Percentiles rank a stretch among this genome's conserved stretches.
Conservation (phyloP, 306 rosid genomes). For the Gynostemma pentaphyllum region DNA sequence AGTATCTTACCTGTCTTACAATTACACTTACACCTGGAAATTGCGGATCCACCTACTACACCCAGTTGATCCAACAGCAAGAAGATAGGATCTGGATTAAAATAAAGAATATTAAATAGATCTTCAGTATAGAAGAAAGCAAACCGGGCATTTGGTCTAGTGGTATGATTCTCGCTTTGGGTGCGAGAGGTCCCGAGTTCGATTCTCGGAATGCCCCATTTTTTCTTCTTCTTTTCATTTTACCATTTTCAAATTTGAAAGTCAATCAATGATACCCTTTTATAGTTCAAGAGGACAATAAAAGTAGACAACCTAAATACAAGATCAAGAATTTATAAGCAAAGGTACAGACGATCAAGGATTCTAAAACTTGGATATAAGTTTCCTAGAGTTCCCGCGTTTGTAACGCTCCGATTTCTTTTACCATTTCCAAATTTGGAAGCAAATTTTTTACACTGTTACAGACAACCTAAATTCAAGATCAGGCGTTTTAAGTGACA, state of each 20-base stretch:
- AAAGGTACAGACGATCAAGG: neutral
- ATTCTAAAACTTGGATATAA: no score
- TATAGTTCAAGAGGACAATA: neutral
- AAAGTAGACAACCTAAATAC: neutral
- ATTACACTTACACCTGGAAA: no score
- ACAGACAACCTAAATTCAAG: neutral
- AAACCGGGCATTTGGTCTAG: conserved; percentile 7
- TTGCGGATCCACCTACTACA: no score
- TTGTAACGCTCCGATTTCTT: neutral
- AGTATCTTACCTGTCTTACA: no score
- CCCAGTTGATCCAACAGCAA: neutral
- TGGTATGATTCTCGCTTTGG: conserved; percentile 4
- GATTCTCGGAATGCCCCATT: conserved; percentile 19
- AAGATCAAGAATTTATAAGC: neutral
- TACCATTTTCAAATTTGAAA: neutral
- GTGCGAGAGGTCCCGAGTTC: conserved; percentile 4
- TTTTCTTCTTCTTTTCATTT: neutral
- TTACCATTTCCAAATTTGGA: neutral
- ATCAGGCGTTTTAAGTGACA: neutral
- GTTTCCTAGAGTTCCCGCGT: no score
- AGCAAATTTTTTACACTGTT: neutral
- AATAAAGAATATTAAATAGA: neutral
- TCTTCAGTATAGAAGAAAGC: no score
- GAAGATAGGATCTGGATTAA: neutral
- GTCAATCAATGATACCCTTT: neutral